phyloP scores from a whole-genome alignment of 2,329 filamentous ascomycete species.

The Cryphonectria parasitica region DNA sequence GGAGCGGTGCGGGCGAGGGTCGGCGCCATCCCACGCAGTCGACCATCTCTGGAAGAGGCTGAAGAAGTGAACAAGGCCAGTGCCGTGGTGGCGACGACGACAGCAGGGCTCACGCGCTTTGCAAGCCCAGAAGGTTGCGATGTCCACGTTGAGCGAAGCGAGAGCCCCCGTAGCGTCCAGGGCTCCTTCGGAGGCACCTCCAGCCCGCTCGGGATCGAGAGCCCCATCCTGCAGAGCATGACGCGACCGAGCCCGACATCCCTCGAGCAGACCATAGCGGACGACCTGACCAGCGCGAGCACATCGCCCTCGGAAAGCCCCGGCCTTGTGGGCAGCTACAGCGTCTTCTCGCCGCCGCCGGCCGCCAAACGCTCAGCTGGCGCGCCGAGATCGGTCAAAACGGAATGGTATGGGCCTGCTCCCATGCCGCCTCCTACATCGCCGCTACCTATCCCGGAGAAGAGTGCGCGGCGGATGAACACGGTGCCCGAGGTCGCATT shows the following conservation, averaged over 20 bases:
- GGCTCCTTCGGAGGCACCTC: not conserved
- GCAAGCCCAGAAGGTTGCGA: conserved; percentile 22
- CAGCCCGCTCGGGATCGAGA: conserved; percentile 19
- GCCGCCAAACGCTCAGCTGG: not conserved
- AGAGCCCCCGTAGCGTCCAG: not conserved
- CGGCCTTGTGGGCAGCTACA: conserved; percentile 16
- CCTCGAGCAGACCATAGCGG: conserved; percentile 3
- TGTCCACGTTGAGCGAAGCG: not conserved
- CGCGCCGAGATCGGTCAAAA: not conserved
- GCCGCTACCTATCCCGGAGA: conserved; percentile 25
- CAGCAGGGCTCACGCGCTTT: not conserved
- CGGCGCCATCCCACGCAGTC: conserved; percentile 5
- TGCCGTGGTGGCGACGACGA: not conserved
- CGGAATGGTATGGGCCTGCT: conserved; percentile 25
- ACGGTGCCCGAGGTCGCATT: not conserved
- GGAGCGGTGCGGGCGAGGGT: not conserved
- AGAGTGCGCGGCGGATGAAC: conserved; percentile 17
- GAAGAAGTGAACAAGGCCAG: conserved; percentile 7
- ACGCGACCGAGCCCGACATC: not conserved
- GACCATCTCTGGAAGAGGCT: conserved; percentile 21
- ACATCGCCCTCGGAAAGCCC: conserved; percentile 21
- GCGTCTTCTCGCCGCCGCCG: conserved; percentile 29
- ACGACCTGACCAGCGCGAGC: conserved; percentile 16
- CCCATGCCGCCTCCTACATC: conserved; percentile 23
- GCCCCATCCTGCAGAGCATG: conserved; percentile 21